Evolutionary conservation across 2,329 filamentous ascomycete species (phyloP), one percentile per base, ranked within the genome.

Genomic region (Cladophialophora bantiana): DNA sequence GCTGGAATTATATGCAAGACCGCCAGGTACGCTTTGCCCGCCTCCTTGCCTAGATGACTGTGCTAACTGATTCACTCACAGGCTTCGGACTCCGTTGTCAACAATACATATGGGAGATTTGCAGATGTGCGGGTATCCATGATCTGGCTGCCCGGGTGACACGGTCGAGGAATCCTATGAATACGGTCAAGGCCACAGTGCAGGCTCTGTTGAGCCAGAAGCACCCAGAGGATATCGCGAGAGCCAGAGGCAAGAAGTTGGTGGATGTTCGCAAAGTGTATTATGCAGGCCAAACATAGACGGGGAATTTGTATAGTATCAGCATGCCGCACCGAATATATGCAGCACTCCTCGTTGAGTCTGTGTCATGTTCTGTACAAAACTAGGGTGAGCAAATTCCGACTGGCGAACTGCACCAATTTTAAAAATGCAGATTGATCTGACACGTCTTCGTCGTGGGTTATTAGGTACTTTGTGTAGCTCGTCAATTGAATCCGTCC

Each of bases 181-280:
- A 99, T 83, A 92, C 94, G 18, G 91, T 97, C 81, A 97, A 97
- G 83, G 95, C 95, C 13, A 87, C 93, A 48, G 92, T 91, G 80
- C 79, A 94, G 78, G 94, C 94, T 4, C 83, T 99, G 69, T 86
- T 88, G 78, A 90, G 84, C 82, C 95, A 99, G 83, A 88, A 88
- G 68, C 85, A 96, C 76, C 95, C 95, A 35, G 92, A 98, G 78
- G 89, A 94, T 76, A 90, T 99, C 76, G 95, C 95, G 64, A 86
- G 91, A 58, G 94, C 93, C 60, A 84, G 94, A 71, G 94, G 95
- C 68, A 94, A 92, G 86, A 99, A 99, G 86, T 78, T 99, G 76
- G 93, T 99, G 38, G 95, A 99, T 83, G 92, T 94, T 71, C 85
- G 95, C 73, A 97, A 95, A 84, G 95, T 98, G 75, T 99, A 99